Conservation (phyloP, 2,329 filamentous ascomycete species). For the Plenodomus biglobosus region DNA sequence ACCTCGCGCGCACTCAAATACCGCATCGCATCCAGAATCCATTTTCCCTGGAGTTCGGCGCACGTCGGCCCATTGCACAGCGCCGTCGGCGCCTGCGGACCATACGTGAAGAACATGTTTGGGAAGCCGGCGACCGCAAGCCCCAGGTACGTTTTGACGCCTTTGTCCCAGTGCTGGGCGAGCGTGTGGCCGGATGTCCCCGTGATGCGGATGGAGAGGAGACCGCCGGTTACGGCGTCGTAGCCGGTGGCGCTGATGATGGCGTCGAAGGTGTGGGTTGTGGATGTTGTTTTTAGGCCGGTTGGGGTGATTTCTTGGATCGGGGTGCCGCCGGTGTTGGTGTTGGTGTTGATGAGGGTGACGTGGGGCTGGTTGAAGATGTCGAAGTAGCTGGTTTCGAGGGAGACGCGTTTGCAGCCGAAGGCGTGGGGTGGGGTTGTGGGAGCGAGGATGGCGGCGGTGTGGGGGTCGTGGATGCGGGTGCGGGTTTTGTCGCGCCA, state of each 20-base stretch:
- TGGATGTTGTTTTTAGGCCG: constrained; percentile 46
- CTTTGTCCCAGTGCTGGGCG: constrained; percentile 46
- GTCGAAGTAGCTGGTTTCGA: constrained; percentile 54
- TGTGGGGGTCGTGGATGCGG: constrained; percentile 48
- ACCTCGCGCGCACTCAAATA: constrained; percentile 40
- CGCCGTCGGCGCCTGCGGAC: constrained; percentile 51
- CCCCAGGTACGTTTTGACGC: constrained; percentile 47
- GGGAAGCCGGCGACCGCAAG: constrained; percentile 46
- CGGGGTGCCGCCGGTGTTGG: constrained; percentile 46
- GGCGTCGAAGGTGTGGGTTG: constrained; percentile 47
- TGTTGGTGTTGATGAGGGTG: constrained; percentile 48
- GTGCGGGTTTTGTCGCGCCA: constrained; percentile 50
- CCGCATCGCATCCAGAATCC: constrained; percentile 50
- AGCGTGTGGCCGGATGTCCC: constrained; percentile 44
- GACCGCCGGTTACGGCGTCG: constrained; percentile 48
- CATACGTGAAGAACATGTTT: constrained; percentile 37
- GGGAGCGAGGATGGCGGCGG: constrained; percentile 52
- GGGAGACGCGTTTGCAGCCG: constrained; percentile 51
- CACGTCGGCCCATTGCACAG: constrained; percentile 52
- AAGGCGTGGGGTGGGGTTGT: constrained; percentile 49
- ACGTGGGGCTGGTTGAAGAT: constrained; percentile 49
- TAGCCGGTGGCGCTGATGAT: constrained; percentile 52
- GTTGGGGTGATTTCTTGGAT: constrained; percentile 45
- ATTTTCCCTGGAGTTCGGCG: constrained; percentile 50
- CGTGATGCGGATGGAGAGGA: constrained; percentile 45